These are phyloP conservation scores for Candolleomyces aberdarensis DNA, from an alignment of 768 basidiomycete genomes.

Conservation along the genomic window DNA sequence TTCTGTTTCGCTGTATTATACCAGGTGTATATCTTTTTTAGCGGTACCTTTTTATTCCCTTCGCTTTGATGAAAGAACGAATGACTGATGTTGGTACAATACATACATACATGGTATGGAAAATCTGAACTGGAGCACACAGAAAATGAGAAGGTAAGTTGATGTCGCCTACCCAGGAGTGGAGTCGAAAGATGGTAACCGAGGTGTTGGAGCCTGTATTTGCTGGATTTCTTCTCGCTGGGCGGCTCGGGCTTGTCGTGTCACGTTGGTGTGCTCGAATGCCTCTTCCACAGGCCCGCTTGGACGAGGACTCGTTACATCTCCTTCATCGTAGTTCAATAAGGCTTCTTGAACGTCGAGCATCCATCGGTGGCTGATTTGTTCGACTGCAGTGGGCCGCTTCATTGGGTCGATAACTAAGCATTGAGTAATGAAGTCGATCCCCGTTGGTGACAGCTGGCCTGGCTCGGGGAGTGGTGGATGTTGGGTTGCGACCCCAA, in stretches of 20 bases:
- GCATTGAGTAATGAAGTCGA: slow-evolving; percentile 92
- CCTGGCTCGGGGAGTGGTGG: slow-evolving; percentile 91
- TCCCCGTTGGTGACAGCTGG: slow-evolving; percentile 85
- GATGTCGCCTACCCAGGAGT: slow-evolving; percentile 3
- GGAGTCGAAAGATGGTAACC: slow-evolving; percentile 38
- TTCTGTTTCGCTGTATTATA: slow-evolving; percentile 10
- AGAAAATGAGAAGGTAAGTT: background rate
- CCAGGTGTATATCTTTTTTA: slow-evolving; percentile 1
- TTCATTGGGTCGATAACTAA: slow-evolving; percentile 81
- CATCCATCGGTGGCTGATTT: slow-evolving; percentile 91
- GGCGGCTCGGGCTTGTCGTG: slow-evolving; percentile 53
- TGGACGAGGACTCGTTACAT: slow-evolving; percentile 43
- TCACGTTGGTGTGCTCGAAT: slow-evolving; percentile 48
- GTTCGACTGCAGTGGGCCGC: slow-evolving; percentile 81
- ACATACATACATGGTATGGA: background rate
- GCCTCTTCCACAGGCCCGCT: slow-evolving; percentile 39
- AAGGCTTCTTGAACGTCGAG: slow-evolving; percentile 73
- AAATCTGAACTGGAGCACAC: too few relatives aligned
- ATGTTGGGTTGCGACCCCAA: slow-evolving; percentile 94
- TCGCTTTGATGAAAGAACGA: background rate
- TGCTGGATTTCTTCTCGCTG: slow-evolving; percentile 61
- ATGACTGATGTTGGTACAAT: background rate
- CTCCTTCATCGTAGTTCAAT: slow-evolving; percentile 62
- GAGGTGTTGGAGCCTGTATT: slow-evolving; percentile 51
- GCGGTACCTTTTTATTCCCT: background rate